phyloP scores from a whole-genome alignment of 352 stramenopile species.

The Aphanomyces euteiches region DNA sequence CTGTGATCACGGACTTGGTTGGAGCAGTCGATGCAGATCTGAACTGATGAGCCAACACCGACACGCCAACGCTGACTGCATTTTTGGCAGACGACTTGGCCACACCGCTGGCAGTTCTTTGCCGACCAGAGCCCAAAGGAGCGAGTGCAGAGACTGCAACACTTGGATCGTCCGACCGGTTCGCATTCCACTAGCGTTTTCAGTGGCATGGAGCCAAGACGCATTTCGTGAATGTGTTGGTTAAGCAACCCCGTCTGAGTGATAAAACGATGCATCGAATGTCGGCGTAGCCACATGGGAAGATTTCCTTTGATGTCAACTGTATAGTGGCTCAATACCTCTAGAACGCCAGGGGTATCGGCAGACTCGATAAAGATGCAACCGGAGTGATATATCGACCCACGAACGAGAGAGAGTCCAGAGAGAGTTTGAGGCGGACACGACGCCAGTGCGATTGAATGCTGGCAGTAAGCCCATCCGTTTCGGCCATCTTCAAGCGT shows the following conservation, averaged over 20 bases:
- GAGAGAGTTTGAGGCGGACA: constrained; percentile 8
- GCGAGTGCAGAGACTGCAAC: constrained; percentile 23
- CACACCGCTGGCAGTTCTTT: constrained; percentile 16
- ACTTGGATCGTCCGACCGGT: neutral
- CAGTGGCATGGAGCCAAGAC: neutral
- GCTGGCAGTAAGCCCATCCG: constrained; percentile 23
- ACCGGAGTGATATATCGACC: constrained; percentile 24
- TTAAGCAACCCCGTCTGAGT: neutral
- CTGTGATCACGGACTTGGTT: constrained; percentile 3
- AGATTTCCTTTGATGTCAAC: constrained; percentile 25
- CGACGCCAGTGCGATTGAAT: constrained; percentile 26
- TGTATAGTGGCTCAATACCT: constrained; percentile 15
- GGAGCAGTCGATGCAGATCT: constrained; percentile 23
- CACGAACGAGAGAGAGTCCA: constrained; percentile 15
- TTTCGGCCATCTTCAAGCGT: neutral
- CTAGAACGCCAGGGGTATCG: constrained; percentile 7
- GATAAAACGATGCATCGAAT: neutral
- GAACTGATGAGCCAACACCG: neutral
- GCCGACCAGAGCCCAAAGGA: constrained; percentile 12
- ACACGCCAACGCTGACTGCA: constrained; percentile 20
- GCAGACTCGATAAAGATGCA: constrained; percentile 27
- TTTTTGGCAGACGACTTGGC: constrained; percentile 13
- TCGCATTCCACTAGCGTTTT: constrained; percentile 1
- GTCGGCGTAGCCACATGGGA: constrained; percentile 22
- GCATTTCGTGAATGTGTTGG: constrained; percentile 20